A percentile compares a stretch with the other conserved stretches of the same genome.
These are phyloP conservation scores for Lipomyces spencermartinsiae DNA, from an alignment of 805 yeast species.

Conservation along the genomic window DNA sequence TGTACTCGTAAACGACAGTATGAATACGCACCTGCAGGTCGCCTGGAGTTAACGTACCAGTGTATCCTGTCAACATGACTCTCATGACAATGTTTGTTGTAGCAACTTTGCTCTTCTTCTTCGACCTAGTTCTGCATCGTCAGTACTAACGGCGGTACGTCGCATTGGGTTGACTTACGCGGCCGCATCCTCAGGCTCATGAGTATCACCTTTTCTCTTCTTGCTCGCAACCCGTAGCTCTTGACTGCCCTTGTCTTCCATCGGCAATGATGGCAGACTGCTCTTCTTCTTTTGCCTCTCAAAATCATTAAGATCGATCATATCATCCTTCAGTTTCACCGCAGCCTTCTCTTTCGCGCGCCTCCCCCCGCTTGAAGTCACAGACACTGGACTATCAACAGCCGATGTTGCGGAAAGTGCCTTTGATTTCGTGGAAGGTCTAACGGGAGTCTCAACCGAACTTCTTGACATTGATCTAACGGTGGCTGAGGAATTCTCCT, in stretches of 20 bases:
- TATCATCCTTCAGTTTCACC: conserved; percentile 67
- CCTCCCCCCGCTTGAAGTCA: conserved; percentile 37
- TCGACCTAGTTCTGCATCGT: conserved; percentile 34
- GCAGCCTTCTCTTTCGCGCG: conserved; percentile 72
- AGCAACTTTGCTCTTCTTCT: conserved; percentile 43
- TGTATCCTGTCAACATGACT: conserved; percentile 38
- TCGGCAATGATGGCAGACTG: conserved; percentile 50
- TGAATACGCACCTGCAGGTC: conserved; percentile 20
- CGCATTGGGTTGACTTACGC: conserved; percentile 7
- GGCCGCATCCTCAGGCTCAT: conserved; percentile 20
- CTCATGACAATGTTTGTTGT: conserved; percentile 34
- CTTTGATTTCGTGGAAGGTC: not conserved
- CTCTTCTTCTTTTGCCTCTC: conserved; percentile 60
- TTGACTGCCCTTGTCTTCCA: conserved; percentile 43
- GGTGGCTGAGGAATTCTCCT: conserved; percentile 6
- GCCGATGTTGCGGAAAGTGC: not conserved
- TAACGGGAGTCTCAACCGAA: not conserved
- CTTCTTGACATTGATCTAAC: not conserved
- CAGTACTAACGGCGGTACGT: not conserved
- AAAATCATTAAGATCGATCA: conserved; percentile 69
- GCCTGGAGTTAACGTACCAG: conserved; percentile 18
- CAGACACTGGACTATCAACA: conserved; percentile 4
- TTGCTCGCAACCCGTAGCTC: not conserved
- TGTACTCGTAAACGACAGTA: not conserved
- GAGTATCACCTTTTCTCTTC: not conserved